Base-by-base conservation (phyloP, 2,329 filamentous ascomycete species). In the Coleophoma crateriformis region DNA sequence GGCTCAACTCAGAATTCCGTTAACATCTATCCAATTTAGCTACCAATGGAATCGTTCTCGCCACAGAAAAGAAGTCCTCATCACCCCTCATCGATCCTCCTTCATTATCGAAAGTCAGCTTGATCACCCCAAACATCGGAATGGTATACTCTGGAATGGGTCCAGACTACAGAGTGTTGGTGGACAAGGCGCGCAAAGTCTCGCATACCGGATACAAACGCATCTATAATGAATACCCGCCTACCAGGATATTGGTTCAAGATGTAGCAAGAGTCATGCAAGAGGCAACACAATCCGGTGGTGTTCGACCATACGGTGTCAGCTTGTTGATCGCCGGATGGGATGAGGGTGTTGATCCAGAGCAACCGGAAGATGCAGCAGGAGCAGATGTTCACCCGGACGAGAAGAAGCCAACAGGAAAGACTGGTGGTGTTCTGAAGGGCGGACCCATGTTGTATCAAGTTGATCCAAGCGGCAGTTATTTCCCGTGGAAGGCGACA, bases 61-160 rank as follows among this genome's bases (percentile, higher is more conserved):
- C 94, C 56, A 99, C 94, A 57, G 94, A 99, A 76, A 99, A 99
- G 84, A 99, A 99, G 75, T 96, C 92, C 41, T 96, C 92, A 35
- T 96, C 94, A 45, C 91, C 94, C 47, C 88, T 99, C 65, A 92
- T 95, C 77, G 94, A 99, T 68, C 86, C 94, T 62, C 83, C 87
- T 63, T 97, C 94, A 38, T 85, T 96, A 58, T 94, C 91, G 64
- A 99, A 99, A 79, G 89, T 99, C 76, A 95, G 90, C 69, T 84
- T 95, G 69, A 91, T 99, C 75, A 99, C 94, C 44, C 94, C 94
- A 64, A 94, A 99, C 79, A 97, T 99, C 71, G 94, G 94, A 70
- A 96, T 97, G 89, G 94, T 99, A 64, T 99, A 99, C 76, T 91
- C 90, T 47, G 94, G 94, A 68, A 99, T 99, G 94, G 92, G 94